Conservation (phyloP, 2,329 filamentous ascomycete species). For the Zasmidium citrigriseum region DNA sequence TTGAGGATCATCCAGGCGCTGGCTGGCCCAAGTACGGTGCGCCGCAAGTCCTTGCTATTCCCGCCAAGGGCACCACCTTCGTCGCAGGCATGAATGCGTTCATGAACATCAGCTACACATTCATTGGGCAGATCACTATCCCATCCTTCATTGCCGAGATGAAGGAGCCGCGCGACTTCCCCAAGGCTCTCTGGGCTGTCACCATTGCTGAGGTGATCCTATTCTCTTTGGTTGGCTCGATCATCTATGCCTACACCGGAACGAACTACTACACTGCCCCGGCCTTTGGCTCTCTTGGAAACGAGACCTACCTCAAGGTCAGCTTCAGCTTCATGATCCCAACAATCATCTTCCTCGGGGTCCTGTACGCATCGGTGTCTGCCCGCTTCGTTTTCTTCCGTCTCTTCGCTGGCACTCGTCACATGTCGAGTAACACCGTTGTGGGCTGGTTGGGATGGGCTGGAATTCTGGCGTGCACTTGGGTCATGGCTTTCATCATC, state of each 20-base stretch:
- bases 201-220: constrained; percentile 85
- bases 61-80: constrained; percentile 72
- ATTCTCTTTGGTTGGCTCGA: constrained; percentile 77
- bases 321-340: constrained; percentile 95
- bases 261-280: constrained; percentile 86
- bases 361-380: constrained; percentile 86
- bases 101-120: constrained; percentile 93
- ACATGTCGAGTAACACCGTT: constrained; percentile 78
- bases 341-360: constrained; percentile 87
- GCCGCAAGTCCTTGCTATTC: constrained; percentile 68
- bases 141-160: constrained; percentile 96
- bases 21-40: constrained; percentile 51
- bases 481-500: constrained; percentile 90
- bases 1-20: constrained; percentile 71
- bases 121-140: constrained; percentile 92
- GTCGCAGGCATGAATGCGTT: constrained; percentile 83
- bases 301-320: constrained; percentile 77
- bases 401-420: constrained; percentile 74
- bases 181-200: constrained; percentile 88
- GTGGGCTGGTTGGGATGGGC: constrained; percentile 80
- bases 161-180: constrained; percentile 78
- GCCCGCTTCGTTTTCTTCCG: constrained; percentile 92
- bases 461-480: constrained; percentile 70
- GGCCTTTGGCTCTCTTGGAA: constrained; percentile 80
- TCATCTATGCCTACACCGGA: constrained; percentile 85